Conservation (phyloP, 441 rosid genomes). For the Syzygium malaccense region DNA sequence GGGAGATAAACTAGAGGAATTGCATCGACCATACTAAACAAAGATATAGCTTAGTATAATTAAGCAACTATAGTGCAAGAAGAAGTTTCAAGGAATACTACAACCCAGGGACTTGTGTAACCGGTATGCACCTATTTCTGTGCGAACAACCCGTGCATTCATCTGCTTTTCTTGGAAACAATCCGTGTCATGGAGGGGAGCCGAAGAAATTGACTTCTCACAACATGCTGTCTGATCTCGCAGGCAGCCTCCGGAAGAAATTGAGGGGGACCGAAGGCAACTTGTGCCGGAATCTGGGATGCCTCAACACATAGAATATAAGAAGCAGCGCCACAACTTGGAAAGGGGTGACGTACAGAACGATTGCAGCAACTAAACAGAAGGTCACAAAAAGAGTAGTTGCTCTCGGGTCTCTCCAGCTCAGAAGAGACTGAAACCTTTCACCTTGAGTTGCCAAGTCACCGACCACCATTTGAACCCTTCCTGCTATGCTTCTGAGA, state of each 20-base stretch:
- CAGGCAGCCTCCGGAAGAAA: conserved; percentile 61
- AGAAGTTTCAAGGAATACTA: neutral
- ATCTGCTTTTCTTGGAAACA: neutral
- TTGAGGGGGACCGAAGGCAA: conserved; percentile 53
- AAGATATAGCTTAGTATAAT: neutral
- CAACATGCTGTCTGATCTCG: conserved; percentile 55
- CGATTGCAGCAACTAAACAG: conserved; percentile 62
- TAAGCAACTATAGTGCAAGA: neutral
- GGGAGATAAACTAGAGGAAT: neutral
- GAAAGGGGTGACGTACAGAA: conserved; percentile 54
- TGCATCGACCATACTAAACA: neutral
- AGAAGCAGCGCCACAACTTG: conserved; percentile 40
- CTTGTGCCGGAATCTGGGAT: conserved; percentile 54
- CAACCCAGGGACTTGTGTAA: neutral
- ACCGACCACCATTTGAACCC: conserved; percentile 65
- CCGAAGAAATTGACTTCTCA: conserved; percentile 7
- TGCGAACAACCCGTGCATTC: neutral
- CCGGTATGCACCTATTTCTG: neutral
- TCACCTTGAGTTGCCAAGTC: conserved; percentile 85
- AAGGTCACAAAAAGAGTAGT: conserved; percentile 62
- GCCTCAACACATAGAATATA: conserved; percentile 43
- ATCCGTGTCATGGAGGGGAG: neutral
- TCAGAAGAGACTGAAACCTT: conserved; percentile 53
- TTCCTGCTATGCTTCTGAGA: conserved; percentile 68
- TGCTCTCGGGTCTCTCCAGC: conserved; percentile 94